These are phyloP conservation scores for Sporothrix protearum DNA, from an alignment of 2,329 filamentous ascomycete species.

Conservation along the genomic window DNA sequence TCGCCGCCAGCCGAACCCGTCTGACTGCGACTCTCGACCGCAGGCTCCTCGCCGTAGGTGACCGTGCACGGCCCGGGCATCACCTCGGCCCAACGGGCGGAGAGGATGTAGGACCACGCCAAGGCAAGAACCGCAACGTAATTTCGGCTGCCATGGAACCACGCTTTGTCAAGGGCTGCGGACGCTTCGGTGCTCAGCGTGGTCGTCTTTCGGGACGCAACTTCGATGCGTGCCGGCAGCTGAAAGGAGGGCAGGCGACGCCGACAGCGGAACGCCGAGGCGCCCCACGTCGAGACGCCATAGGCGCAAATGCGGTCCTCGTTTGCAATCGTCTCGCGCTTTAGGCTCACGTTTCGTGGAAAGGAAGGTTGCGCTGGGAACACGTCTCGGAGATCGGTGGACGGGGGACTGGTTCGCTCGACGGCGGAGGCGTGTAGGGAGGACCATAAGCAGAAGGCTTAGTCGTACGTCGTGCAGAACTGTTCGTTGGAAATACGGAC, in stretches of 20 bases:
- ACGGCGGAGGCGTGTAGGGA: constrained; percentile 14
- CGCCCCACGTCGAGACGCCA: constrained; percentile 18
- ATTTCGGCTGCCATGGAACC: constrained; percentile 14
- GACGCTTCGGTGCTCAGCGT: constrained; percentile 7
- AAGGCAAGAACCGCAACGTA: constrained; percentile 21
- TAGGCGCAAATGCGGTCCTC: constrained; percentile 17
- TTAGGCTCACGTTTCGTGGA: constrained; percentile 19
- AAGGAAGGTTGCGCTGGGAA: constrained; percentile 11
- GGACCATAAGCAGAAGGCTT: constrained; percentile 14
- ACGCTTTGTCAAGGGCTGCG: constrained; percentile 1
- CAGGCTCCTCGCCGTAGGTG: constrained; percentile 7
- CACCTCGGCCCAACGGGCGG: constrained; percentile 21
- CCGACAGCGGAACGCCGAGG: not conserved
- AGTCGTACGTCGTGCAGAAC: constrained; percentile 8
- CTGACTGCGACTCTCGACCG: not conserved
- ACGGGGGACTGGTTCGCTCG: constrained; percentile 27
- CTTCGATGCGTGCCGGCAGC: constrained; percentile 19
- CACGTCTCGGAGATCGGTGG: constrained; percentile 13
- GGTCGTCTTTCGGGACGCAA: constrained; percentile 11
- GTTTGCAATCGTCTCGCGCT: constrained; percentile 14
- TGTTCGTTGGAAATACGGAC: constrained; percentile 14
- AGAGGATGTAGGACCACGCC: constrained; percentile 24
- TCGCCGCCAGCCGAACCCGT: not conserved
- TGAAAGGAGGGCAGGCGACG: constrained; percentile 16
- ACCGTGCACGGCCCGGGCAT: constrained; percentile 18